Percentiles rank a stretch among this genome's conserved stretches.
Conservation (phyloP, 768 basidiomycete species). For the Suillus ampliporus region DNA sequence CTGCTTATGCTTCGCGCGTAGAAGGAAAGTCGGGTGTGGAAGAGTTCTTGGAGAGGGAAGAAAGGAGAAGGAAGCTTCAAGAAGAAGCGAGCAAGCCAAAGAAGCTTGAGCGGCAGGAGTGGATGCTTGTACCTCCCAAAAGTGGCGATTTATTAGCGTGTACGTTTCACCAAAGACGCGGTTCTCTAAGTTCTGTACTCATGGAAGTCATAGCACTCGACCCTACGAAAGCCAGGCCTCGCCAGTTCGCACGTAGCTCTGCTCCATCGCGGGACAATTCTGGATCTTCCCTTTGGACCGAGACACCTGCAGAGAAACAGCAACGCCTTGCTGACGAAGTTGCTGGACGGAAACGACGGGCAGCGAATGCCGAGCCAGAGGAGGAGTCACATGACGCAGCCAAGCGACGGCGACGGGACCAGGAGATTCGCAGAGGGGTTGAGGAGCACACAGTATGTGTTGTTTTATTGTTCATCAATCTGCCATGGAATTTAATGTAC, state of each 20-base stretch:
- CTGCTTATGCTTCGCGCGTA: constrained; percentile 34
- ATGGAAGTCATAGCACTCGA: constrained; percentile 68
- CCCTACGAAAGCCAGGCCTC: constrained; percentile 79
- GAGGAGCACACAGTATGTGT: constrained; percentile 77
- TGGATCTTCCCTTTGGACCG: constrained; percentile 89
- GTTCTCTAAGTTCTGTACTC: not conserved
- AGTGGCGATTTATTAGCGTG: constrained; percentile 79
- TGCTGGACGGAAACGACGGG: constrained; percentile 85
- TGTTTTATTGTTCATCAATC: not conserved
- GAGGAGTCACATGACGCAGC: constrained; percentile 42
- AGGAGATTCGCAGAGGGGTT: constrained; percentile 71
- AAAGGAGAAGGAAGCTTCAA: constrained; percentile 69
- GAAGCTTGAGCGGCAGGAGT: constrained; percentile 84
- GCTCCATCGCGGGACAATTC: constrained; percentile 42
- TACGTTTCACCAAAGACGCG: constrained; percentile 46
- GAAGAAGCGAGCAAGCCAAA: constrained; percentile 87
- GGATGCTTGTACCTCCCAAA: constrained; percentile 97
- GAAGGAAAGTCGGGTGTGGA: constrained; percentile 67
- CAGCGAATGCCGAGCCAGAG: constrained; percentile 54
- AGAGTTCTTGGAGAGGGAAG: constrained; percentile 88
- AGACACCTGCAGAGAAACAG: constrained; percentile 92
- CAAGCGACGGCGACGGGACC: constrained; percentile 69
- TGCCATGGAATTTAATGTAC: not conserved
- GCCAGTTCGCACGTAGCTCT: constrained; percentile 77
- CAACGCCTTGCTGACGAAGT: constrained; percentile 94